phyloP scores from a whole-genome alignment of 495 filamentous ascomycete species.

The Hyaloscypha variabilis region DNA sequence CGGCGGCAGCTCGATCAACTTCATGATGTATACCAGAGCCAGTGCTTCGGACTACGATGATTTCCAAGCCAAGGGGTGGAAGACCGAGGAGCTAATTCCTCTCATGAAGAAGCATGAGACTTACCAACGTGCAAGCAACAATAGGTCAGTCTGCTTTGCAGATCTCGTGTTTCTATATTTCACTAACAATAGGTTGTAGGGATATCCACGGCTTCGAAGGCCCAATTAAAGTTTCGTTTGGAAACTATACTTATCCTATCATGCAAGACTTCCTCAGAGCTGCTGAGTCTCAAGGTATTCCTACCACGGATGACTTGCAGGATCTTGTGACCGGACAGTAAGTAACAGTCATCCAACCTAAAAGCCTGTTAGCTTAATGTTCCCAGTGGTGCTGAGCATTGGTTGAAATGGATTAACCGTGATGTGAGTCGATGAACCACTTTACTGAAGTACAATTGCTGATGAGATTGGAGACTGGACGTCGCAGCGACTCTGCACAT shows the following conservation, averaged over 20 bases:
- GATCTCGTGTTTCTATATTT: too few species aligned
- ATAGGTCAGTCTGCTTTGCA: constrained; percentile 39
- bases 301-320: constrained; percentile 68
- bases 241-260: constrained; percentile 73
- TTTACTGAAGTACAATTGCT: constrained; percentile 10
- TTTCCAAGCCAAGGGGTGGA: constrained; percentile 81
- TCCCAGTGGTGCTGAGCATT: constrained; percentile 52
- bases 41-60: constrained; percentile 83
- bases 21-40: constrained; percentile 89
- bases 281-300: constrained; percentile 77
- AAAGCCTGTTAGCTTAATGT: constrained; percentile 30
- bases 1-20: constrained; percentile 81
- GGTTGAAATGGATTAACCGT: constrained; percentile 72
- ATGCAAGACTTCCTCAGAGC: constrained; percentile 81
- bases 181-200: constrained; percentile 26
- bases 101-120: constrained; percentile 87
- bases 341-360: constrained; percentile 23
- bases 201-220: constrained; percentile 80
- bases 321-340: constrained; percentile 65
- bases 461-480: constrained; percentile 51
- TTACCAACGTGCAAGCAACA: constrained; percentile 76
- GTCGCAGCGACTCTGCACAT: constrained; percentile 75
- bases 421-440: constrained; percentile 47
- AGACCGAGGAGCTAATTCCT: constrained; percentile 74
- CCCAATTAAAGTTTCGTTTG: constrained; percentile 85